Evolutionary conservation across 2,329 filamentous ascomycete genomes (phyloP), one percentile per base, ranked within the genome.

Genomic region (Colletotrichum brevisporum): DNA sequence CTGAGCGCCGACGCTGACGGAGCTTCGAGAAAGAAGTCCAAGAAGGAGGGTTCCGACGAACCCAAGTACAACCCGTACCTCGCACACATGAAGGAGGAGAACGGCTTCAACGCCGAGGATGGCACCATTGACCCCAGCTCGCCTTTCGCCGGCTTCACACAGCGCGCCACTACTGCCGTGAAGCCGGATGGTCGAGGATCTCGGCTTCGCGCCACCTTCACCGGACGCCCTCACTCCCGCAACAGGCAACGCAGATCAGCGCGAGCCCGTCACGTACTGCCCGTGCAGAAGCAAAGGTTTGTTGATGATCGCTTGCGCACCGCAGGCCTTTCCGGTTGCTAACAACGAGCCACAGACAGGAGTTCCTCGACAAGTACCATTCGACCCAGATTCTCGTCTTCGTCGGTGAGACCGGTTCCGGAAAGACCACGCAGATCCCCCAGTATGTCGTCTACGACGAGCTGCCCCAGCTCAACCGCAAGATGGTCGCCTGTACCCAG

Each of bases 401-500:
- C 77, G 96, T 99, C 73, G 96, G 96, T 84, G 96, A 99, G 86
- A 99, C 96, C 9, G 96, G 97, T 89, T 99, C 96, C 73, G 96
- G 96, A 84, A 99, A 99, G 85, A 99, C 96, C 5, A 99, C 96
- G 0, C 96, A 99, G 85, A 98, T 99, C 71, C 96, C 96, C 2
- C 96, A 99, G 81, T 99, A 98, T 80, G 95, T 99, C 73, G 90
- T 99, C 48, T 98, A 92, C 86, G 96, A 99, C 83, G 96, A 99
- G 81, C 88, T 98, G 39, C 95, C 96, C 27, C 94, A 98, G 76
- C 85, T 90, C 71, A 90, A 91, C 74, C 88, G 90, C 78, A 98
- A 98, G 85, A 91, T 98, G 82, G 92, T 99, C 68, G 96, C 95
- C 67, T 99, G 96, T 86, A 99, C 96, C 6, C 96, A 99, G 82